Base-by-base conservation (phyloP, 805 yeast genomes). In the Metschnikowia drakensbergensis region DNA sequence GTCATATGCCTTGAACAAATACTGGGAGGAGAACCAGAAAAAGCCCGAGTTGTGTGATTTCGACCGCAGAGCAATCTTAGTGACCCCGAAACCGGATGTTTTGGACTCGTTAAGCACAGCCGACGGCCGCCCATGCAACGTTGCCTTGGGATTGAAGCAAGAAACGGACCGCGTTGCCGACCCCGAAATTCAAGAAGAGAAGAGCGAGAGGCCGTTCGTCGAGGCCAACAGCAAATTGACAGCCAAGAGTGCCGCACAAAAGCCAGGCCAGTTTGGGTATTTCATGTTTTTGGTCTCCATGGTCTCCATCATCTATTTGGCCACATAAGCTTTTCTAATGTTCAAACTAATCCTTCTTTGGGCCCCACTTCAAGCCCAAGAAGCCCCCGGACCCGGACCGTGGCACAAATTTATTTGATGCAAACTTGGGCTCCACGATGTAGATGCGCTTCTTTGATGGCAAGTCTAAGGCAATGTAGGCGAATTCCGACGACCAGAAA, bases 341-440 rank as follows among this genome's bases (percentile, higher is more conserved):
- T 4, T 23, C 10, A 6, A n/a, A 11, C 28, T 46, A 54, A 37
- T 80, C 81, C 54, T 79, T 80, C 63, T 78, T 83, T 35, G 91
- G 87, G 1, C 96, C 96, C 96, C 96, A 89, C 58, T 80, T 83
- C 44, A 88, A 82, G 29, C 96, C 96, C 51, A 88, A 71, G 60
- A 88, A 85, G 1, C 92, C 91, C 17, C 69, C 71, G 25, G 75
- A 70, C 2, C 57, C 53, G 3, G 52, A 11, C 26, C 62, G 71
- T 46, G 62, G 81, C 50, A 58, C 72, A 67, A 58, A 77, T 62
- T 61, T 72, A 42, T 72, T 67, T 68, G 81, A 45, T 57, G 66
- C 58, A 65, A 66, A 65, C 57, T 72, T 74, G 11, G 94, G 91
- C 50, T 79, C 81, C 46, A 88, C 77, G 26, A 90, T 62, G 63